Evolutionary conservation across 495 filamentous ascomycete genomes (phyloP).

Genomic region (Neurospora discreta): DNA sequence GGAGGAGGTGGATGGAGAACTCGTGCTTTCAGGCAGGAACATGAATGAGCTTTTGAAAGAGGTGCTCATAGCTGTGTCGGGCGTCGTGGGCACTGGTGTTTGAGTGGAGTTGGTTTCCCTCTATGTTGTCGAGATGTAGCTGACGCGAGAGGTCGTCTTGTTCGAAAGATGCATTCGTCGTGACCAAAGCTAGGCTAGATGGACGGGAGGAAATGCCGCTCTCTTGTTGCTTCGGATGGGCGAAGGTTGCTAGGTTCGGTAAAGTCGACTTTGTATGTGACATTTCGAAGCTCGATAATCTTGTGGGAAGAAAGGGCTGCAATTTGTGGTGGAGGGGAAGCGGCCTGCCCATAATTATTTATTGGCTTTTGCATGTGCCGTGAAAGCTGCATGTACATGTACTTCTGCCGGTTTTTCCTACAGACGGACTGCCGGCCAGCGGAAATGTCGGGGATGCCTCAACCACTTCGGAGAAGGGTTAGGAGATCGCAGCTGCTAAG

Average conservation of each 20-base stretch:
- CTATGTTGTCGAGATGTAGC: too few relatives aligned
- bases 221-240: background rate
- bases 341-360: background rate
- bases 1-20: too few relatives aligned
- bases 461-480: background rate
- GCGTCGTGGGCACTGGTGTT: too few relatives aligned
- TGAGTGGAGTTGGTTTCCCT: too few relatives aligned
- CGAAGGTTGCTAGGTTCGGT: background rate
- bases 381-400: background rate
- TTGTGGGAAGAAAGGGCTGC: background rate
- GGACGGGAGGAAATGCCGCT: background rate
- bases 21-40: too few relatives aligned
- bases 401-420: background rate
- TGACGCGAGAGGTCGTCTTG: too few relatives aligned
- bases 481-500: background rate
- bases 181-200: too few relatives aligned
- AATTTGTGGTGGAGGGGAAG: background rate
- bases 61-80: too few relatives aligned
- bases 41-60: too few relatives aligned
- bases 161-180: too few relatives aligned
- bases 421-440: background rate
- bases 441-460: background rate
- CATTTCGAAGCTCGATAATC: background rate
- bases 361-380: background rate
- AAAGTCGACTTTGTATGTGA: too few relatives aligned